Evolutionary conservation across 179 eudicot genomes (phyloP), one percentile per base, ranked within the genome.

Genomic region (Corrigiola litoralis): DNA sequence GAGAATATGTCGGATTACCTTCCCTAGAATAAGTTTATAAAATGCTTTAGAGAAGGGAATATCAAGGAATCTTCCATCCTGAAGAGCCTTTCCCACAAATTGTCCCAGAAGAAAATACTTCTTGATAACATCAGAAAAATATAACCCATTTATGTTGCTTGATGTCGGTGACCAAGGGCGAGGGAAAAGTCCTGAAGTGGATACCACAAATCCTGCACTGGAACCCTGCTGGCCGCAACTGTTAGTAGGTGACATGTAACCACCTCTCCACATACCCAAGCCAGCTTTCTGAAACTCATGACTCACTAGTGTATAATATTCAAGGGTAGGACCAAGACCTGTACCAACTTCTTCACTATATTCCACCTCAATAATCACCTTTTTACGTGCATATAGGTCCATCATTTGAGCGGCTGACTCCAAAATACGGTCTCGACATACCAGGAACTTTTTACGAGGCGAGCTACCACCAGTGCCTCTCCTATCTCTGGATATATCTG

Each of bases 311-410:
- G 99, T 87, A 77, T 80, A 94, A 56, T 90, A 94, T 77, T 94
- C 99, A 74, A 90, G 75, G 33, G 99, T 94, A 10, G 99, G 99
- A 69, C 99, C 99, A 57, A 87, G 99, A 63, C 99, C 99, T 24
- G 97, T 94, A 48, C 99, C 99, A 69, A 94, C 97, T 81, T 94
- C 99, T 72, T 87, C 97, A 66, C 55, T 75, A 68, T 85, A 94
- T 75, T 90, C 97, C 77, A 90, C 99, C 72, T 94, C 99, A 62
- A 92, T 70, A 40, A 76, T 72, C 65, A 79, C 85, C 69, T 87
- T 86, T 45, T 85, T 84, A 60, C 53, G 58, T 57, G 91, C 89
- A 76, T 85, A 78, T 9, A 81, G 74, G 25, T 81, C 83, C 99
- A 94, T 94, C 97, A 94, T 94, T 65, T 86, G 66, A 17, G 81